Evolutionary conservation across 345 rosid species (phyloP), one percentile per base, ranked within the genome.

Genomic region (Moricandia moricandioides): DNA sequence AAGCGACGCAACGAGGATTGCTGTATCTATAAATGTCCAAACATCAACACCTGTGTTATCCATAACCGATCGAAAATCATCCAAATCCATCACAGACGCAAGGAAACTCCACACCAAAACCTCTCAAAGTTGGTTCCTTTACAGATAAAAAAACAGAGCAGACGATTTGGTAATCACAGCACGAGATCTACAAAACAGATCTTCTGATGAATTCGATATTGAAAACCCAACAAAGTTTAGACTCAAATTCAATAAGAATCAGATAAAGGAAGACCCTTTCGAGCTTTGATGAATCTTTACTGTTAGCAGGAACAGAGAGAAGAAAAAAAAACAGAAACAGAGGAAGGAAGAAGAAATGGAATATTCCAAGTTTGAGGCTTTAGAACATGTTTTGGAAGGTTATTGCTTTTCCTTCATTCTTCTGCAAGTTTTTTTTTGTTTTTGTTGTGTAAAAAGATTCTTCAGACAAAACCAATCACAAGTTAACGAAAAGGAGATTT

Each of bases 21-120:
- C 97, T 1, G 97, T 85, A 59, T 94, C 97, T 39, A 94, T 88
- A 34, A 94, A 90, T 43, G 89, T 83, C 97, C 97, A 95, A 24
- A 95, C 97, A 72, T 95, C 99, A 16, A 92, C 97, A 9, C 92
- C 97, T 3, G 92, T 85, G 59, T 84, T 86, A 9, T 90, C 92
- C 54, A 92, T 79, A 65, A 92, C 77, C 30, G 89, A 82, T 70
- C 99, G 84, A 39, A 95, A 88, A 82, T 90, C 96, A 31, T 87
- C 97, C 72, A 89, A 81, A 89, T 95, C 97, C 97, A 95, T 94
- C 1, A 2, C 40, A 8, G 71, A 37, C 49, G 43, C 6, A 33
- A 61, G 3, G 14, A 39, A 26, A 65, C 10, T 8, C 13, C 33
- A n/a, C 56, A 18, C 29, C 6, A 8, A 27, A 14, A 51, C 47